These are phyloP conservation scores for Teratosphaeria zuluensis DNA, from an alignment of 2,329 filamentous ascomycete species.

Conservation along the genomic window DNA sequence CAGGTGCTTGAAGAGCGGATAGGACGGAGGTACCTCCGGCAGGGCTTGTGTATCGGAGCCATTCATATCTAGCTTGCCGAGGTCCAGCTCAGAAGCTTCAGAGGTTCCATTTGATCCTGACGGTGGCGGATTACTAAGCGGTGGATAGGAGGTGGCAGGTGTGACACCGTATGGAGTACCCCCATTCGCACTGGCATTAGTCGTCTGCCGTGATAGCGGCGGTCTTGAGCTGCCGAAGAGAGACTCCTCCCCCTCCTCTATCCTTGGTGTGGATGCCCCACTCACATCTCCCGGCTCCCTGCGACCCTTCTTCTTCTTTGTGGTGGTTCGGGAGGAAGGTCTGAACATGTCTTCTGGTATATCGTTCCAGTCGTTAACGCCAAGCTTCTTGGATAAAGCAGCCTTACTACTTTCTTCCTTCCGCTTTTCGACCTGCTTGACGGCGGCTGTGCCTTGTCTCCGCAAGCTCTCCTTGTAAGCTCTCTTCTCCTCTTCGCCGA, in stretches of 20 bases:
- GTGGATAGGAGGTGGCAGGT: conserved; percentile 41
- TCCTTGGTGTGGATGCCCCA: conserved; percentile 1
- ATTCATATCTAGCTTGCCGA: neutral
- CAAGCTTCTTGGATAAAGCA: conserved; percentile 41
- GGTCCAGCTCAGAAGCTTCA: neutral
- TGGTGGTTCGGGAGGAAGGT: conserved; percentile 5
- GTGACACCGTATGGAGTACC: conserved; percentile 30
- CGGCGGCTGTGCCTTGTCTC: conserved; percentile 41
- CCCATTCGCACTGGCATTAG: neutral
- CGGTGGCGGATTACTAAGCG: conserved; percentile 21
- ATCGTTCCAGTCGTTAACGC: conserved; percentile 26
- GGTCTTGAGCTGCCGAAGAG: conserved; percentile 12
- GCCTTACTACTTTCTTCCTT: conserved; percentile 43
- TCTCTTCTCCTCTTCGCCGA: conserved; percentile 48
- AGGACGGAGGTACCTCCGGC: conserved; percentile 42
- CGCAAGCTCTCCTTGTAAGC: conserved; percentile 51
- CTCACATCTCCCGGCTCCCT: neutral
- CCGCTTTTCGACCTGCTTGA: conserved; percentile 24
- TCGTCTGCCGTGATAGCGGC: neutral
- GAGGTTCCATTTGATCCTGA: neutral
- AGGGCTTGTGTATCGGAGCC: conserved; percentile 2
- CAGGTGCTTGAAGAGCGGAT: conserved; percentile 71
- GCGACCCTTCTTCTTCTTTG: conserved; percentile 8
- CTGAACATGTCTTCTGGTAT: conserved; percentile 26
- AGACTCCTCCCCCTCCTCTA: conserved; percentile 13